Evolutionary conservation across 495 filamentous ascomycete genomes (phyloP).

Genomic region (Tetracladium marchalianum): DNA sequence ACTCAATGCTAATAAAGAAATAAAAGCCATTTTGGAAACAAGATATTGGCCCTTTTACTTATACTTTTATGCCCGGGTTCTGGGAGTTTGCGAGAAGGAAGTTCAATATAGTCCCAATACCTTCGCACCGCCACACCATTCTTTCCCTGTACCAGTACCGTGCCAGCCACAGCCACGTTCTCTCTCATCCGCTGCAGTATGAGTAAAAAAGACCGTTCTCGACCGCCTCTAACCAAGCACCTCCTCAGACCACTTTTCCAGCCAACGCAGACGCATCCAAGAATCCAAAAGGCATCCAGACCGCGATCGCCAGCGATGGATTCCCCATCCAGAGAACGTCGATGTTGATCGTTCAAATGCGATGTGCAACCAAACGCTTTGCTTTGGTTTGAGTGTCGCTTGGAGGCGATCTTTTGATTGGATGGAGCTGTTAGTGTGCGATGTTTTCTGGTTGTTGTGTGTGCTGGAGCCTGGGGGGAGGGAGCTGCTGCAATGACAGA

Average conservation of each 20-base stretch:
- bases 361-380: slow-evolving; percentile 1
- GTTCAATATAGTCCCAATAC: too few relatives aligned
- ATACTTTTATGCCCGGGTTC: too few relatives aligned
- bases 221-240: background rate
- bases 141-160: too few relatives aligned
- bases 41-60: too few relatives aligned
- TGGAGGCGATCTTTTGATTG: background rate
- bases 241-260: background rate
- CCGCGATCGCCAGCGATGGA: background rate
- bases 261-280: background rate
- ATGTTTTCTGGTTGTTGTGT: background rate
- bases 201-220: background rate
- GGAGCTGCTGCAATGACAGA: too few relatives aligned
- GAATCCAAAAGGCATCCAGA: background rate
- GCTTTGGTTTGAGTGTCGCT: background rate
- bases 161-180: background rate
- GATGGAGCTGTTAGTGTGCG: background rate
- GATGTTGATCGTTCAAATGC: slow-evolving; percentile 1
- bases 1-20: too few relatives aligned
- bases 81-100: too few relatives aligned
- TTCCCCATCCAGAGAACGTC: background rate
- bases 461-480: too few relatives aligned
- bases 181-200: background rate
- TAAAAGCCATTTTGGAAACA: too few relatives aligned
- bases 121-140: too few relatives aligned